Base-by-base conservation (phyloP, 106 monocot species). In the Apostasia shenzhenica region DNA sequence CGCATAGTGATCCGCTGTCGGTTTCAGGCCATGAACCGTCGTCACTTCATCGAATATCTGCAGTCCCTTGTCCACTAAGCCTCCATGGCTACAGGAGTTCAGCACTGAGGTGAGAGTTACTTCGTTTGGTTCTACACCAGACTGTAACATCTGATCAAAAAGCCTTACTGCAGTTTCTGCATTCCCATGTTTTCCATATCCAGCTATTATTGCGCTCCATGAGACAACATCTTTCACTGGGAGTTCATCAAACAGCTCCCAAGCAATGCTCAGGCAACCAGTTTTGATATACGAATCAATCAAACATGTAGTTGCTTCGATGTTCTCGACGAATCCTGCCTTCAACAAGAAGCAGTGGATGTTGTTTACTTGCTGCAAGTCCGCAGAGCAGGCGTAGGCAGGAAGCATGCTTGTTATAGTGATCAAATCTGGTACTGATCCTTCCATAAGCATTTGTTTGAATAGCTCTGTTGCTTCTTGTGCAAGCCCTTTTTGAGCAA, bases 181-280 rank as follows among this genome's bases (percentile, higher is more conserved):
- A 5, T 69, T 68, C 41, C 75, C 75, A 5, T 75, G 68, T 60
- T 45, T 75, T 43, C 75, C 75, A 39, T 75, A 75, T 10, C 91
- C 91, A 2, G 74, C 69, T 56, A 95, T 91, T 38, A 95, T 80
- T 3, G 91, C 71, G 50, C 81, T 91, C 88, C 88, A 95, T 4
- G 78, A 54, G 26, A 95, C 73, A 13, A 76, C 62, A 48, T 95
- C 91, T 70, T 83, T 95, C 3, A 12, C 41, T 3, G 69, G 66
- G 9, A 91, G 42, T 2, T 50, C 51, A 57, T 78, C 68, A 59
- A 95, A 95, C 7, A 88, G 72, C 40, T 67, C 57, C 59, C 75
- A 72, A 2, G 91, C 85, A 26, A 47, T 48, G 9, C 80, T 77
- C 53, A 91, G 63, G 66, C 76, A 78, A 5, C 91, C 94, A 26